These are phyloP conservation scores for Aspergillus pseudoviridinutans DNA, from an alignment of 2,329 filamentous ascomycete species.

Conservation along the genomic window DNA sequence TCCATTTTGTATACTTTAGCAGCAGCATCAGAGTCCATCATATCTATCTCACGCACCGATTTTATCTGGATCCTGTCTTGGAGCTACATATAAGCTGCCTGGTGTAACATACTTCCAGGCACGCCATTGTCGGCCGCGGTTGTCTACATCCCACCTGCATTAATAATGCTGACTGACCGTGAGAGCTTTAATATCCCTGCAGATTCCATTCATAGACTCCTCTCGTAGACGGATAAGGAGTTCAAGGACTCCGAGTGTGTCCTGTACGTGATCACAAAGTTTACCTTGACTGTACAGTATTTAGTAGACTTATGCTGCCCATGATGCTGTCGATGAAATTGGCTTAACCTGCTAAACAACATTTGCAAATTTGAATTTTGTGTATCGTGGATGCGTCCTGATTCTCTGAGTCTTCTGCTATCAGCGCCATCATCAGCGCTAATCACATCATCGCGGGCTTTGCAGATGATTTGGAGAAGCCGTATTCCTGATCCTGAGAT, in stretches of 20 bases:
- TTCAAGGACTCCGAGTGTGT: no score
- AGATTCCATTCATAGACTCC: not conserved
- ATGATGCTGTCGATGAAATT: no score
- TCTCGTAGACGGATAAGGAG: no score
- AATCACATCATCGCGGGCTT: constrained; percentile 7
- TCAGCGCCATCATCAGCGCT: not conserved
- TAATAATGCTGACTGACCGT: not conserved
- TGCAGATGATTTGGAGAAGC: no score
- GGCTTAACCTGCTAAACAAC: no score
- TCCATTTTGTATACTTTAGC: constrained; percentile 11
- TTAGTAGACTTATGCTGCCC: no score
- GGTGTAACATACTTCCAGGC: constrained; percentile 16
- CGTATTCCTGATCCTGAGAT: no score
- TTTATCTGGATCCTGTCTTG: no score
- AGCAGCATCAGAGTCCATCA: not conserved
- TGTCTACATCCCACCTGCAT: constrained; percentile 10
- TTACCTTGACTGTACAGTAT: no score
- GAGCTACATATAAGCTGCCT: not conserved
- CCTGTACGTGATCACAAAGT: no score
- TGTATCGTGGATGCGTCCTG: no score
- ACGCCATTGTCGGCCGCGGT: constrained; percentile 27
- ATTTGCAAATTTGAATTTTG: not conserved
- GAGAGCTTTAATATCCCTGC: not conserved
- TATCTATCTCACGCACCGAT: no score
- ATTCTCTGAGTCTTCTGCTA: not conserved